Base-by-base conservation (phyloP, 768 basidiomycete species). In the Mycena galericulata region DNA sequence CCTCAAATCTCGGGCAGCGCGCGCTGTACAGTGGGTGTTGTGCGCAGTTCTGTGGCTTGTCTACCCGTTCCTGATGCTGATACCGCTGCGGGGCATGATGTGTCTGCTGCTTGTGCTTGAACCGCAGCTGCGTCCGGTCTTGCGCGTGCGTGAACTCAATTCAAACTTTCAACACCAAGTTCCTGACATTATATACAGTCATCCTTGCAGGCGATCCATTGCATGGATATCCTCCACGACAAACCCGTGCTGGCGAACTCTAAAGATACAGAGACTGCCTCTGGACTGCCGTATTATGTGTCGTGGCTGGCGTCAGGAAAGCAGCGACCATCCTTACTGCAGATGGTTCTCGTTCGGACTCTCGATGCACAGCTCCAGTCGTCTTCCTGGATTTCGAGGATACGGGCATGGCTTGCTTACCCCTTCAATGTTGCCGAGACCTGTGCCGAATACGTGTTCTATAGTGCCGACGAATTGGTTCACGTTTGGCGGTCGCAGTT, bases 51-150 rank as follows among this genome's bases (percentile, higher is more conserved):
- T 68, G 20, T 62, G 67, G 67, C 6, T 58, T 5, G 47, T 68
- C 6, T 68, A 68, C 38, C 67, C 67, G 2, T 68, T 18, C 40
- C 54, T 68, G 20, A 51, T 68, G 67, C 18, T 57, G 17, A 62
- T 68, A 40, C 67, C 67, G 20, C 67, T 68, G 40, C 60, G 67
- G 2, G 67, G 67, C 3, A 62, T 68, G 67, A 68, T 68, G n/a
- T 68, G 67, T 34, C 40, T 68, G 18, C 15, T 68, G 30, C 67
- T 68, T 12, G 67, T 68, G 29, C 47, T 68, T 7, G 60, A 68
- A 18, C 67, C 67, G 0, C 60, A 56, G 46, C 55, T 68, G 12
- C 53, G 67, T 8, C 60, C 67, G 18, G 57, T 62, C 17, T 32
- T 68, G 32, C 67, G 55, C 1, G 67, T 68, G 30, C 36, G 67